phyloP scores from a whole-genome alignment of 2,329 filamentous ascomycete genomes.

The Fusarium napiforme region DNA sequence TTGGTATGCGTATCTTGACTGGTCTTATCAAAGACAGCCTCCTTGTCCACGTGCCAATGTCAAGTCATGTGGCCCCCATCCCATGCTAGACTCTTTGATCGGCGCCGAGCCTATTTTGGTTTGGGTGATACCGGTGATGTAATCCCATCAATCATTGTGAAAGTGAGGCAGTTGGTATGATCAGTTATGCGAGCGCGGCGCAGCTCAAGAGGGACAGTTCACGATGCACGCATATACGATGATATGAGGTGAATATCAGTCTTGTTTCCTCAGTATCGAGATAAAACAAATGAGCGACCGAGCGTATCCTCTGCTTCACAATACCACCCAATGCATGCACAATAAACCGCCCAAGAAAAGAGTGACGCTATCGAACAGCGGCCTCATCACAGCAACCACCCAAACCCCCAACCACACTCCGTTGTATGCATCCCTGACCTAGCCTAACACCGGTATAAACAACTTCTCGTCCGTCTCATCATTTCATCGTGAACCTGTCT shows the following conservation, averaged over 20 bases:
- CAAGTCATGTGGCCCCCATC: constrained; percentile 34
- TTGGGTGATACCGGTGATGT: constrained; percentile 33
- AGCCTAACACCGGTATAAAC: constrained; percentile 17
- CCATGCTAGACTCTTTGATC: constrained; percentile 33
- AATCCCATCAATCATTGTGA: constrained; percentile 27
- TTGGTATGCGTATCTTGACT: not conserved
- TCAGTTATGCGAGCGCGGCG: not conserved
- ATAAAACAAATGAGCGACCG: constrained; percentile 19
- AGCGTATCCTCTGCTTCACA: constrained; percentile 14
- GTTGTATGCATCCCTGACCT: constrained; percentile 19
- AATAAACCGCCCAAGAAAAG: constrained; percentile 25
- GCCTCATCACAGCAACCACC: constrained; percentile 26
- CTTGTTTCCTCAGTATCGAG: constrained; percentile 2
- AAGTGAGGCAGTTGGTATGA: not conserved
- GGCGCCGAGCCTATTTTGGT: constrained; percentile 30
- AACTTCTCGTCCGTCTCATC: constrained; percentile 22
- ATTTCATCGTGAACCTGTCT: constrained; percentile 14
- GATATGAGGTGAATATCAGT: not conserved
- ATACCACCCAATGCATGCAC: not conserved
- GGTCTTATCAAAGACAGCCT: constrained; percentile 17
- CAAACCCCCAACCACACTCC: constrained; percentile 5
- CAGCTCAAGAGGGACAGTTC: not conserved
- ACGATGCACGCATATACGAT: not conserved
- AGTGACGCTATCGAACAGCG: constrained; percentile 28
- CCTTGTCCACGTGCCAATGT: constrained; percentile 28